These are phyloP conservation scores for Euphrasia arctica DNA, from an alignment of 305 asterid genomes.

Conservation along the genomic window DNA sequence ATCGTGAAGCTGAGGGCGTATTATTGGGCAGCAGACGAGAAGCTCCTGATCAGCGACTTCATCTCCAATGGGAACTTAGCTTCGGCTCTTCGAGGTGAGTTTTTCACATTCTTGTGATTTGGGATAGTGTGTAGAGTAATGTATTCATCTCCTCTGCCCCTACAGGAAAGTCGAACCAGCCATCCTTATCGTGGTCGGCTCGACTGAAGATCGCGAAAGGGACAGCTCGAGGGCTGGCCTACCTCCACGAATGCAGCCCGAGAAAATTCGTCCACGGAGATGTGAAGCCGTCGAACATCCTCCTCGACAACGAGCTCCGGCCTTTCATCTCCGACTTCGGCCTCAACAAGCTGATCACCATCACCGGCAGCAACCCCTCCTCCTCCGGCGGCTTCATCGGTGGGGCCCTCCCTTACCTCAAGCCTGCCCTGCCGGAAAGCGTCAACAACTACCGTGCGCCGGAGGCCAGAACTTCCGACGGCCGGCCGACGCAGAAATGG, in stretches of 20 bases:
- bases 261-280: slow-evolving; percentile 88
- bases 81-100: slow-evolving; percentile 80
- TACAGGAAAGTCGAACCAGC: slow-evolving; percentile 68
- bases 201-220: slow-evolving; percentile 74
- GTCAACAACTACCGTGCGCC: slow-evolving; percentile 76
- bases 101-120: slow-evolving; percentile 3
- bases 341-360: slow-evolving; percentile 76
- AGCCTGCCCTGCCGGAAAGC: slow-evolving; percentile 52
- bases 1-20: slow-evolving; percentile 88
- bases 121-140: background rate
- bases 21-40: slow-evolving; percentile 96
- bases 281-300: slow-evolving; percentile 83
- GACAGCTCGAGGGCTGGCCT: slow-evolving; percentile 78
- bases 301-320: slow-evolving; percentile 73
- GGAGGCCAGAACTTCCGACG: slow-evolving; percentile 60
- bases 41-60: slow-evolving; percentile 95
- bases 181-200: slow-evolving; percentile 67
- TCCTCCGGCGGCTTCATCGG: slow-evolving; percentile 93
- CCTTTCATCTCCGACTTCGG: slow-evolving; percentile 84
- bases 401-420: slow-evolving; percentile 77
- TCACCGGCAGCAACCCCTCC: slow-evolving; percentile 85
- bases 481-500: slow-evolving; percentile 93
- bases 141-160: background rate
- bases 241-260: slow-evolving; percentile 96
- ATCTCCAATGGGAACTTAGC: slow-evolving; percentile 88